These are phyloP conservation scores for Phlebopus sp. DNA, from an alignment of 1,284 basidiomycete genomes.

Conservation along the genomic window DNA sequence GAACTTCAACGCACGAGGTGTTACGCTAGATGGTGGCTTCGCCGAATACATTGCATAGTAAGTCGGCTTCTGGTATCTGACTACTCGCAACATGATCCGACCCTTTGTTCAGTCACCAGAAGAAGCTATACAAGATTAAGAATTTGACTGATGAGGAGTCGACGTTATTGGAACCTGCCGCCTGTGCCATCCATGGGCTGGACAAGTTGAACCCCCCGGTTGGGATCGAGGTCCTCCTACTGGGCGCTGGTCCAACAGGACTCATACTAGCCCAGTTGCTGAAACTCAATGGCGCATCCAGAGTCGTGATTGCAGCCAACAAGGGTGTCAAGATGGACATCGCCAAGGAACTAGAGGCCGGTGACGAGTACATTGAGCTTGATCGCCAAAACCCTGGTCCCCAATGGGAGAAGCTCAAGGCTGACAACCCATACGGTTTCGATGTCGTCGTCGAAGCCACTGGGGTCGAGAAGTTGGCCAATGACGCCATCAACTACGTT, in stretches of 20 bases:
- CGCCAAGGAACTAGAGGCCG: conserved; percentile 72
- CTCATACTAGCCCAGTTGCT: conserved; percentile 84
- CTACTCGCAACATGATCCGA: background rate
- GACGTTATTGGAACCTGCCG: conserved; percentile 83
- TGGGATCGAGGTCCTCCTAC: conserved; percentile 74
- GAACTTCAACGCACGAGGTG: conserved; percentile 74
- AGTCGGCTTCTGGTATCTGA: conserved; percentile 23
- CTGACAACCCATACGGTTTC: conserved; percentile 81
- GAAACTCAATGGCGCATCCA: conserved; percentile 77
- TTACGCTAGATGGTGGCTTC: conserved; percentile 80
- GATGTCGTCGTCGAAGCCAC: conserved; percentile 89
- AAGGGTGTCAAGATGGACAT: conserved; percentile 85
- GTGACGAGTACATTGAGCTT: conserved; percentile 80
- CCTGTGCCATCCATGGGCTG: conserved; percentile 85
- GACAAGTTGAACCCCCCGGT: conserved; percentile 79
- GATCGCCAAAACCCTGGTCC: conserved; percentile 72
- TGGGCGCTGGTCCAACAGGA: conserved; percentile 79
- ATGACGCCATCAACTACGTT: conserved; percentile 82
- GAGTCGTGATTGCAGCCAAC: conserved; percentile 78
- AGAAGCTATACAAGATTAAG: conserved; percentile 81
- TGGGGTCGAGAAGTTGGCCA: conserved; percentile 76
- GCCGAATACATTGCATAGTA: conserved; percentile 82
- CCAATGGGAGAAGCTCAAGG: conserved; percentile 77
- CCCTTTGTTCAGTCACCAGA: conserved; percentile 42
- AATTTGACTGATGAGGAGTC: conserved; percentile 87